Conservation (phyloP, 1,284 basidiomycete genomes). For the Rhodotorula sp. region DNA sequence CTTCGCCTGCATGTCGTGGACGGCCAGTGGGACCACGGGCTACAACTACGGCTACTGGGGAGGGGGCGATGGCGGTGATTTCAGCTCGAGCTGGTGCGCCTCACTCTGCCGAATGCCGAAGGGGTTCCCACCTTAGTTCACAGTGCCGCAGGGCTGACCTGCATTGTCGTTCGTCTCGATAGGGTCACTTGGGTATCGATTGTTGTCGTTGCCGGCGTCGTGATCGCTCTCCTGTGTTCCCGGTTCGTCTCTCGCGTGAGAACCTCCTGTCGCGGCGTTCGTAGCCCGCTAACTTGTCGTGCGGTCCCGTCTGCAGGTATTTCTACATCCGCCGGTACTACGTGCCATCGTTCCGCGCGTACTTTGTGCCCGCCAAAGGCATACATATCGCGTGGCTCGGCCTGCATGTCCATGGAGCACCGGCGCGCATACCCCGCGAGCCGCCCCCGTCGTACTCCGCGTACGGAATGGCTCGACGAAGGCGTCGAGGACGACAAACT, state of each 20-base stretch:
- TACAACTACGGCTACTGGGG: not conserved
- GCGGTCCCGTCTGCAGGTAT: constrained; percentile 7
- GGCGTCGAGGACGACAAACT: constrained; percentile 25
- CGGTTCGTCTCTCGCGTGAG: constrained; percentile 7
- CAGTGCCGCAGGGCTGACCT: not conserved
- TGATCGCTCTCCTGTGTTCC: constrained; percentile 18
- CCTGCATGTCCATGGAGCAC: constrained; percentile 30
- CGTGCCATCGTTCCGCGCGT: constrained; percentile 19
- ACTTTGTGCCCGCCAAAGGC: constrained; percentile 31
- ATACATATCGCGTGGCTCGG: constrained; percentile 16
- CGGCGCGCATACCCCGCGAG: constrained; percentile 4
- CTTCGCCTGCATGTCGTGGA: not conserved
- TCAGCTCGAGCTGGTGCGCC: constrained; percentile 5
- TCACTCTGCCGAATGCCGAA: not conserved
- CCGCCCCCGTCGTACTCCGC: constrained; percentile 1
- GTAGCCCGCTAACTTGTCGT: not conserved
- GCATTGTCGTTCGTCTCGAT: not conserved
- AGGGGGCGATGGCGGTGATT: not conserved
- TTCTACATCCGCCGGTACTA: constrained; percentile 37
- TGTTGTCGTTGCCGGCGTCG: constrained; percentile 22
- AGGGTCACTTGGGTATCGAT: constrained; percentile 28
- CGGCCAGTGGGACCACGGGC: not conserved
- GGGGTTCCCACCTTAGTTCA: not conserved
- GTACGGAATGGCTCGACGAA: constrained; percentile 1
- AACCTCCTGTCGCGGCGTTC: not conserved